These are phyloP conservation scores for Microbotryum saponariae DNA, from an alignment of 1,284 basidiomycete genomes.

Conservation along the genomic window DNA sequence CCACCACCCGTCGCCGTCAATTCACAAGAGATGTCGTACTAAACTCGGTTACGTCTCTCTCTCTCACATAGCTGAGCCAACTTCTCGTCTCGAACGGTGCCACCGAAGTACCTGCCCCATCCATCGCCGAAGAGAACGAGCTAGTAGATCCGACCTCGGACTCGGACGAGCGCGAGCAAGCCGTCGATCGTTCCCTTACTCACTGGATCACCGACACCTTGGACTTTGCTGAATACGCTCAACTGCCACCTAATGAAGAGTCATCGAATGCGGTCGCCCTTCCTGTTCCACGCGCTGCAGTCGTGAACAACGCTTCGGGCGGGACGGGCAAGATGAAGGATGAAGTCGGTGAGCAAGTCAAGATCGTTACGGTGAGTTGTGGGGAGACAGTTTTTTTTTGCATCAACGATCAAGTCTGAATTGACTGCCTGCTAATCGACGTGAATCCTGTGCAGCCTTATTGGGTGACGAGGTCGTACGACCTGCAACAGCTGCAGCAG, in stretches of 20 bases:
- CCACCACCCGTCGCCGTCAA: no score
- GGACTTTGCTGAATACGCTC: slow-evolving; percentile 49
- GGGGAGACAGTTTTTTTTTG: no score
- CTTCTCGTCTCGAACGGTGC: slow-evolving; percentile 4
- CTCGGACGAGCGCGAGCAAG: background rate
- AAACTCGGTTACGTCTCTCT: no score
- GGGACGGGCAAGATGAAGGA: slow-evolving; percentile 4
- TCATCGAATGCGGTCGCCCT: background rate
- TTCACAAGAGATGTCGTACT: no score
- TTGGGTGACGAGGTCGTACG: slow-evolving; percentile 61
- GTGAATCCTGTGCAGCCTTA: slow-evolving; percentile 43
- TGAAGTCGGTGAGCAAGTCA: slow-evolving; percentile 38
- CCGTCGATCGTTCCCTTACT: slow-evolving; percentile 35
- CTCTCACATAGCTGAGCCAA: background rate
- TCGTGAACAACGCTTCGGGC: background rate
- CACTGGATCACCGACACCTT: slow-evolving; percentile 49
- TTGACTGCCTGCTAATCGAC: no score
- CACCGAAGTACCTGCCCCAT: background rate
- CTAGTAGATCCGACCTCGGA: background rate
- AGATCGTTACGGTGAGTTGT: slow-evolving; percentile 46
- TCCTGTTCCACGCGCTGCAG: background rate
- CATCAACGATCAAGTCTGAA: no score
- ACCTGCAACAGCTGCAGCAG: slow-evolving; percentile 55
- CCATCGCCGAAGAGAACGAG: background rate
- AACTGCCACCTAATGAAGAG: background rate